Evolutionary conservation across 2,329 filamentous ascomycete species (phyloP).

Genomic region (Rhynchosporium secalis): DNA sequence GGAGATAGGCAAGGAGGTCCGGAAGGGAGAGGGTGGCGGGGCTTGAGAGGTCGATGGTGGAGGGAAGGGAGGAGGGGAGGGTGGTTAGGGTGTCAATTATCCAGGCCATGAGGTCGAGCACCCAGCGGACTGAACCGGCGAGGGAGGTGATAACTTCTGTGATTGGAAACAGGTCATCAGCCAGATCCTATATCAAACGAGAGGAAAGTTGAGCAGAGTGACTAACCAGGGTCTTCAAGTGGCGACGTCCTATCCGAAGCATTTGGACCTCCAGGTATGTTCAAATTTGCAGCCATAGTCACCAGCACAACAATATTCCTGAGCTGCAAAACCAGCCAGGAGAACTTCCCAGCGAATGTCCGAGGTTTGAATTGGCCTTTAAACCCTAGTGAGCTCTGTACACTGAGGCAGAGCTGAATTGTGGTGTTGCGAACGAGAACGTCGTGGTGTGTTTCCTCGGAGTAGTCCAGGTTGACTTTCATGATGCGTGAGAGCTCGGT

Average conservation of each 20-base stretch:
- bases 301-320: slow-evolving; percentile 69
- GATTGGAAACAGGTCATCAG: not conserved
- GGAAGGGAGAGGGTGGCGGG: slow-evolving; percentile 46
- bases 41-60: slow-evolving; percentile 49
- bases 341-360: slow-evolving; percentile 69
- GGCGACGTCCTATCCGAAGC: slow-evolving; percentile 56
- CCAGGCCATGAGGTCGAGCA: slow-evolving; percentile 68
- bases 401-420: slow-evolving; percentile 74
- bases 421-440: slow-evolving; percentile 70
- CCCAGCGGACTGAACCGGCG: slow-evolving; percentile 76
- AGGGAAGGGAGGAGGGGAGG: slow-evolving; percentile 50
- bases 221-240: slow-evolving; percentile 62
- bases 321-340: slow-evolving; percentile 73
- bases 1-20: slow-evolving; percentile 54
- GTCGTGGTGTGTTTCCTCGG: slow-evolving; percentile 71
- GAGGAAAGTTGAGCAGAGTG: not conserved
- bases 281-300: slow-evolving; percentile 59
- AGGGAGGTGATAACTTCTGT: slow-evolving; percentile 71
- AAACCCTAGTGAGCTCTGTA: slow-evolving; percentile 78
- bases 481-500: slow-evolving; percentile 68
- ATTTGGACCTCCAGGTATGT: slow-evolving; percentile 48
- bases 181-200: not conserved
- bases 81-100: slow-evolving; percentile 59
- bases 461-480: slow-evolving; percentile 77
- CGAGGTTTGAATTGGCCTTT: slow-evolving; percentile 61